Base-by-base conservation (phyloP, 495 filamentous ascomycete species). In the Penicillium waksmanii region DNA sequence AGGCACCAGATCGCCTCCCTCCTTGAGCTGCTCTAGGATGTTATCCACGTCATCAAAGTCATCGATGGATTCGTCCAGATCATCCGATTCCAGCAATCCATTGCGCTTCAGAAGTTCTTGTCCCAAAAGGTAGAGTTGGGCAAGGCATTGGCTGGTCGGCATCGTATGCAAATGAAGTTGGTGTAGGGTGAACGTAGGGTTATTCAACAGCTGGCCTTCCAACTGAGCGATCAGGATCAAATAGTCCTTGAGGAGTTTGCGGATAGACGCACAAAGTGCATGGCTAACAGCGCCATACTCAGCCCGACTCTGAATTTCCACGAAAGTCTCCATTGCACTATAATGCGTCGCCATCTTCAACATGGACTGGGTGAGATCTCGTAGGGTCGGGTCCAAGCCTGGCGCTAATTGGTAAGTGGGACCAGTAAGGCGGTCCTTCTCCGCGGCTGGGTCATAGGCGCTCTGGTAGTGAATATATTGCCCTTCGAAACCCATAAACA, bases 401-500 rank as follows among this genome's bases (percentile, higher is more conserved):
- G 89, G 83, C 0, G 90, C 77, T 47, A 98, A 87, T 58, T 85
- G 87, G 75, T 90, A 98, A 9, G 75, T 71, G 3, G 95, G 94
- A 0, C 96, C 95, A 1, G 85, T 80, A 52, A 98, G 77, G 17
- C 93, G 86, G 70, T 95, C 91, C 59, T 92, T 93, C 71, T 98
- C 95, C 12, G 86, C 82, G 6, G 82, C 73, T 0, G 95, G 92
- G 58, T 96, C 88, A 72, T 96, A 97, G 3, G 85, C 82, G 55
- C 86, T 85, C 38, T 81, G 80, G 64, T 92, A 98, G 58, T 93
- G 91, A 63, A 98, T 90, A 71, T 97, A 97, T 71, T 96, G 92
- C 27, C 95, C 95, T 75, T 98, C 95, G 60, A 91, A 96, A n/a
- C 95, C 95, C 94, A 98, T 97, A 63, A 97, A 94, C 3, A 96